phyloP scores from a whole-genome alignment of 2,329 filamentous ascomycete species.

The Trichophyton schoenleinii region DNA sequence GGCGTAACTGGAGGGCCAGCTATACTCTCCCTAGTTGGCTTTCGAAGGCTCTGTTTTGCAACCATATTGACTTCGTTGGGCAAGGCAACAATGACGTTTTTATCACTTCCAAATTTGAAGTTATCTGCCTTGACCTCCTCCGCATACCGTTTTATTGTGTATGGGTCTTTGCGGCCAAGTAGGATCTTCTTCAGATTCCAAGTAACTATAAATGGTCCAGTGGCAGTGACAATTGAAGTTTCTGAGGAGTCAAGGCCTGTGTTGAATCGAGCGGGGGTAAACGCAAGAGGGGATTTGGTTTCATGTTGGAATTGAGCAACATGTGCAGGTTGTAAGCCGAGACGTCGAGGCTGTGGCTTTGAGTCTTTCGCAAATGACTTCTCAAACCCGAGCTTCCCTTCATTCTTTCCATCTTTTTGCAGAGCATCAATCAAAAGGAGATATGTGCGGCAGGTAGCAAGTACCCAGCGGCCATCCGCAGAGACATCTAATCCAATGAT shows the following conservation, averaged over 20 bases:
- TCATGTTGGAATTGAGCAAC: conserved; percentile 97
- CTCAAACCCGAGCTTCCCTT: conserved; percentile 96
- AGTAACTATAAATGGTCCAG: conserved; percentile 90
- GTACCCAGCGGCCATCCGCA: conserved; percentile 87
- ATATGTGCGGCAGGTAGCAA: conserved; percentile 89
- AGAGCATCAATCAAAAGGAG: conserved; percentile 83
- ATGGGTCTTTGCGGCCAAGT: conserved; percentile 68
- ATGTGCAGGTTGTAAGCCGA: conserved; percentile 79
- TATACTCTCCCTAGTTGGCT: conserved; percentile 87
- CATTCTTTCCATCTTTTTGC: conserved; percentile 88
- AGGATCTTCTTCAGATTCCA: conserved; percentile 91
- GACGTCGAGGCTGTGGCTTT: conserved; percentile 83
- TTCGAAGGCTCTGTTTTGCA: conserved; percentile 68
- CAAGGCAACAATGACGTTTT: conserved; percentile 93
- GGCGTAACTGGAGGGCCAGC: conserved; percentile 45
- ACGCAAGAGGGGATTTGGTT: conserved; percentile 71
- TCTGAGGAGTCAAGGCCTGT: conserved; percentile 68
- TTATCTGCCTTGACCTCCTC: conserved; percentile 97
- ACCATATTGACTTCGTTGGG: conserved; percentile 99
- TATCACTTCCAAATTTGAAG: conserved; percentile 93
- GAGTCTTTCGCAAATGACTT: conserved; percentile 81
- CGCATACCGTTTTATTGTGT: conserved; percentile 90
- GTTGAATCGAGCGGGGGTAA: conserved; percentile 91
- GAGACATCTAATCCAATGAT: conserved; percentile 93
- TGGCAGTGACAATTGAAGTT: conserved; percentile 92